Evolutionary conservation across 23 red algal genomes (phyloP).

Genomic region (Agarophyton chilense): DNA sequence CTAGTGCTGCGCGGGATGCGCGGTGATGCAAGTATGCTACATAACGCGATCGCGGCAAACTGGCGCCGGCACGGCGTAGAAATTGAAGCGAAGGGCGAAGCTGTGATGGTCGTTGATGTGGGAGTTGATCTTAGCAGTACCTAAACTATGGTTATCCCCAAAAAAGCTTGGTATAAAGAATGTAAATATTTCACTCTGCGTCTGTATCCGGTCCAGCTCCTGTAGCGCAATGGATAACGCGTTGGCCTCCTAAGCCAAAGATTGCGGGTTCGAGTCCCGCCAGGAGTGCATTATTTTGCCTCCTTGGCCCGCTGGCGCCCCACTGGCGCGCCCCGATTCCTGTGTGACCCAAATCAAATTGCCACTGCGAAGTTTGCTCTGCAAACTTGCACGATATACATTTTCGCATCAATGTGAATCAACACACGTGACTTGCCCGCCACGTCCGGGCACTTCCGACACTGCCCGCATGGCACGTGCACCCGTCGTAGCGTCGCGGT

Average conservation of each 20-base stretch:
- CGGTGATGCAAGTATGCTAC: background rate
- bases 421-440: background rate
- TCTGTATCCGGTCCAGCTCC: conserved; percentile 24
- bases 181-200: too few relatives aligned
- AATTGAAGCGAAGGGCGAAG: too few relatives aligned
- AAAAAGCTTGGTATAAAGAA: too few relatives aligned
- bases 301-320: background rate
- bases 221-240: conserved; percentile 86
- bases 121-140: too few relatives aligned
- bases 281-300: conserved; percentile 46
- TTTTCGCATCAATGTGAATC: background rate
- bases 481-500: background rate
- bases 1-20: background rate
- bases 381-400: too few relatives aligned
- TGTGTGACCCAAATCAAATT: too few relatives aligned
- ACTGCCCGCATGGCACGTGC: background rate
- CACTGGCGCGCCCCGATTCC: too few relatives aligned
- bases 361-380: too few relatives aligned
- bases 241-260: conserved; percentile 85
- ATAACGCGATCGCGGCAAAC: too few relatives aligned
- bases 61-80: too few relatives aligned
- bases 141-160: too few relatives aligned
- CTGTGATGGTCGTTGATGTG: too few relatives aligned
- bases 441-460: background rate
- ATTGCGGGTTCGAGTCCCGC: conserved; percentile 84